Percentiles rank a stretch among this genome's conserved stretches.
Conservation (phyloP, 768 basidiomycete genomes). For the Lentinula boryana region DNA sequence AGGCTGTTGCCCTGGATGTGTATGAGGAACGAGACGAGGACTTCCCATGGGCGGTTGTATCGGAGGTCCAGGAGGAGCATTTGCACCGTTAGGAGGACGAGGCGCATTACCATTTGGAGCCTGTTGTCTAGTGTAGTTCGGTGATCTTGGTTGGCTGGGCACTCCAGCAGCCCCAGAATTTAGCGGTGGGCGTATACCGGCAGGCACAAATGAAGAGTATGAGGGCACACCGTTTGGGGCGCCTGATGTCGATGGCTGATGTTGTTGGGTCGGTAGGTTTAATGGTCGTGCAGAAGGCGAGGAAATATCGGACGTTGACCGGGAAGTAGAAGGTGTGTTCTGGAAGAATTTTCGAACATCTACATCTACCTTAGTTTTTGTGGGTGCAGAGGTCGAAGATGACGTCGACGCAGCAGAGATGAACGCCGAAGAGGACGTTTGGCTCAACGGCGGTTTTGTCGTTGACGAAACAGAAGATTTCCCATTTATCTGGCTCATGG, state of each 20-base stretch:
- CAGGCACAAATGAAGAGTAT: slow-evolving; percentile 44
- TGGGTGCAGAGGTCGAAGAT: slow-evolving; percentile 6
- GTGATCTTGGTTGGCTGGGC: slow-evolving; percentile 57
- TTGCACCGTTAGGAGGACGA: slow-evolving; percentile 53
- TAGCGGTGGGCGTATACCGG: slow-evolving; percentile 39
- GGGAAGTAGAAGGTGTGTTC: slow-evolving; percentile 44
- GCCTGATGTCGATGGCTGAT: slow-evolving; percentile 25
- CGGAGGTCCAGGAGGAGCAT: slow-evolving; percentile 44
- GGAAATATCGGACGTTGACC: slow-evolving; percentile 46
- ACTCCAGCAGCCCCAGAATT: slow-evolving; percentile 40
- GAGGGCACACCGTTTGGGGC: slow-evolving; percentile 38
- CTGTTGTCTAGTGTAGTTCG: slow-evolving; percentile 50
- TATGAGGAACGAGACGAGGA: slow-evolving; percentile 60
- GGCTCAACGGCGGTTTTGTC: slow-evolving; percentile 22
- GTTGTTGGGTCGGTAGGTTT: slow-evolving; percentile 45
- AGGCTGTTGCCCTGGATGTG: slow-evolving; percentile 46
- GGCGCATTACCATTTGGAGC: slow-evolving; percentile 57
- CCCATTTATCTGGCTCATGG: slow-evolving; percentile 53
- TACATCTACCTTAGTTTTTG: slow-evolving; percentile 43
- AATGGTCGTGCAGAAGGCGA: slow-evolving; percentile 53
- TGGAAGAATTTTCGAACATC: slow-evolving; percentile 63
- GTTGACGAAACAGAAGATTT: slow-evolving; percentile 46
- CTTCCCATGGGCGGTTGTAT: slow-evolving; percentile 55
- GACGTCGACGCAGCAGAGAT: slow-evolving; percentile 14
- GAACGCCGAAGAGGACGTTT: slow-evolving; percentile 25